Conservation (phyloP, 805 yeast genomes). For the Ogataea pilisensis region DNA sequence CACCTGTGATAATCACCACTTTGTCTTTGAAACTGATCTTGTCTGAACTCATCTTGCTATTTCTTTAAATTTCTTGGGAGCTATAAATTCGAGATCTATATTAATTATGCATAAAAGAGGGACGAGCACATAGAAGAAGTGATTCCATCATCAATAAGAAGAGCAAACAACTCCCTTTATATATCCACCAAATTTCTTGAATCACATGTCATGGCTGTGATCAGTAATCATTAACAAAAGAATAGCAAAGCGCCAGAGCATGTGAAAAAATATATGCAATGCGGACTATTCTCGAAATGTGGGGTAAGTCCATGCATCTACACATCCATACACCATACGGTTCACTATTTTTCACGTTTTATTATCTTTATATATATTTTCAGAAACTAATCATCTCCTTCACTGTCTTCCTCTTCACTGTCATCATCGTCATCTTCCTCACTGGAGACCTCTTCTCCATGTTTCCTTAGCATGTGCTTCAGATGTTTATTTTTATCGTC, state of each 20-base stretch:
- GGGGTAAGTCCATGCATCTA: not conserved
- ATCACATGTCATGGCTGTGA: too few relatives aligned
- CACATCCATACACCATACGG: not conserved
- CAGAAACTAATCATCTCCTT: slow-evolving; percentile 19
- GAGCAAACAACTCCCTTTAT: too few relatives aligned
- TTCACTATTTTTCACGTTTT: too few relatives aligned
- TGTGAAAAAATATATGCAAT: not conserved
- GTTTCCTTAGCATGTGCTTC: slow-evolving; percentile 43
- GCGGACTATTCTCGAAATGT: not conserved
- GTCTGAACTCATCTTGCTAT: slow-evolving; percentile 2
- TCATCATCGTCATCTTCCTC: slow-evolving; percentile 69
- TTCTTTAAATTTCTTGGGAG: not conserved
- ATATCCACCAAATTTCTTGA: too few relatives aligned
- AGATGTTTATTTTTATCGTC: slow-evolving; percentile 64
- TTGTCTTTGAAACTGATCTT: slow-evolving; percentile 62
- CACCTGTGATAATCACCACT: slow-evolving; percentile 93
- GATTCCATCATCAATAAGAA: too few relatives aligned
- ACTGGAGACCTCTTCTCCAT: slow-evolving; percentile 62
- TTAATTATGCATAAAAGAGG: too few relatives aligned
- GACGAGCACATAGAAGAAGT: too few relatives aligned
- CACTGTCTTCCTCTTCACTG: slow-evolving; percentile 48
- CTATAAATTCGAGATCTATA: not conserved
- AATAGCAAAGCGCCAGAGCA: not conserved
- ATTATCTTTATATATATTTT: not conserved
- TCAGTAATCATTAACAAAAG: not conserved